Evolutionary conservation across 768 basidiomycete species (phyloP).

Genomic region (Auriscalpium vulgare): DNA sequence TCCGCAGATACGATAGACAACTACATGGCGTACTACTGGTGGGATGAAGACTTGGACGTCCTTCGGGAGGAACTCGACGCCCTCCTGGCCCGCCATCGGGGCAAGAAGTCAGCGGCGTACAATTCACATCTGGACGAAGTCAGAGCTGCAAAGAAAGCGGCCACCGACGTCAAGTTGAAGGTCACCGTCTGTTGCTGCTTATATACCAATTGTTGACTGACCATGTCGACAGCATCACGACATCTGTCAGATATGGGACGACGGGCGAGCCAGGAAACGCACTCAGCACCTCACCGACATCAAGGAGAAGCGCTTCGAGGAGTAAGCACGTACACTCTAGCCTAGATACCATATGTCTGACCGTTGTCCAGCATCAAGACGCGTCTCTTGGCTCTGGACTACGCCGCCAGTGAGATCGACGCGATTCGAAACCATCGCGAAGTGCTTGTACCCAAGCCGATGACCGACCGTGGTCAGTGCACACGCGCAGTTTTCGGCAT

Average conservation of each 20-base stretch:
- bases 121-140: neutral
- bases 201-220: neutral
- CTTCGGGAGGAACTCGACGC: neutral
- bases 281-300: slow-evolving; percentile 1
- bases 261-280: neutral
- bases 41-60: no score
- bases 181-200: neutral
- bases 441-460: no score
- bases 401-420: no score
- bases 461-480: no score
- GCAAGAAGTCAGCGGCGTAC: neutral
- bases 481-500: no score
- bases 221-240: neutral
- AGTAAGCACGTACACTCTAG: neutral
- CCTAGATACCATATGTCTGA: no score
- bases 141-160: neutral
- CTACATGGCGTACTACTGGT: no score
- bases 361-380: no score
- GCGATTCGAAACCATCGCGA: no score
- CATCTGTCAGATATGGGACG: slow-evolving; percentile 5
- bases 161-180: neutral
- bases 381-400: no score
- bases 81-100: neutral
- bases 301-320: slow-evolving; percentile 5
- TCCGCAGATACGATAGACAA: no score